Base-by-base conservation (phyloP, 352 stramenopile genomes). In the Phytopythium helicoides region DNA sequence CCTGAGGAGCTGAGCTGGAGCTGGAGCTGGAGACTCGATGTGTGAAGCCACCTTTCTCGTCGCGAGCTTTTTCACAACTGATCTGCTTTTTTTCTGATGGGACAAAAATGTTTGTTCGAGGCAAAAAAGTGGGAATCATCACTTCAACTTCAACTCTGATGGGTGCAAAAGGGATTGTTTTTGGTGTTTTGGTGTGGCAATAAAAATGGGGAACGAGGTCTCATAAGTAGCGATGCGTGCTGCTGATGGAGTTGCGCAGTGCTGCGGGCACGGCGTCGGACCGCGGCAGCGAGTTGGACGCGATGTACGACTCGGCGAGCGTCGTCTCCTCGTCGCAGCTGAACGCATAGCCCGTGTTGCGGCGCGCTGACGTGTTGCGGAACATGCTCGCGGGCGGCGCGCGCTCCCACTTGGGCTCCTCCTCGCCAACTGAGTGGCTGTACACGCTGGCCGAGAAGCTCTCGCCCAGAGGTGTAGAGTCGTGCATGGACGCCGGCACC, bases 261-360 rank as follows among this genome's bases (percentile, higher is more conserved):
- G 80, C 80, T 11, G 73, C 73, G 9, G 73, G 71, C 44, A 88
- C 71, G 36, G 80, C 80, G 21, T 90, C 75, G 18, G 80, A 87
- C 23, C 72, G 66, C n/a, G 73, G 73, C 46, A 87, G 54, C 58
- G 76, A 87, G 58, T 87, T 91, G 14, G 82, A 91, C 16, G 82
- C 82, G 42, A 92, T 92, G 63, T 90, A 90, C 56, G 78, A 89
- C 66, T 93, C 83, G 41, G 77, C 83, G 15, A 89, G 50, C 38
- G 83, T 91, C 40, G 83, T 93, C 54, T 89, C 78, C 46, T 93
- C 81, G 56, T 93, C 83, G 58, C 79, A 92, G 54, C 81, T 92
- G 60, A 93, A 93, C 25, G 83, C 83, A 47, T 72, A 93, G 39
- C 83, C 83, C 9, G 81, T 91, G 58, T 85, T 87, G 25, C 76